Evolutionary conservation across 1,284 basidiomycete species (phyloP).

Genomic region (Melampsora larici-populina): DNA sequence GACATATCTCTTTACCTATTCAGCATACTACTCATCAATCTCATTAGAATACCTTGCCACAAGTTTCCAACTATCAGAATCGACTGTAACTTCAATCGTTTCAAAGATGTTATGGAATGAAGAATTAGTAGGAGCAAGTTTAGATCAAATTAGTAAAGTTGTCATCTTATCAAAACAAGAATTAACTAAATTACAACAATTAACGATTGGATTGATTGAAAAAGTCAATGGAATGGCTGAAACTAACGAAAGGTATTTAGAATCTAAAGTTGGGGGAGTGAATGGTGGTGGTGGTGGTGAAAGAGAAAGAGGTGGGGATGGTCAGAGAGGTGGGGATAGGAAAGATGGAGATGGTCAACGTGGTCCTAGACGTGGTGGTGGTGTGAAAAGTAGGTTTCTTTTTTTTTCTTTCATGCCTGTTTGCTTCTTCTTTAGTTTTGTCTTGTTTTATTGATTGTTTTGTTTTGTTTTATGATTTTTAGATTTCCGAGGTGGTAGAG

Average conservation of each 20-base stretch:
- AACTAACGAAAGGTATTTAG: conserved; percentile 90
- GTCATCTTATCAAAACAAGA: conserved; percentile 87
- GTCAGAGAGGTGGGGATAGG: conserved; percentile 12
- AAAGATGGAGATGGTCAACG: conserved; percentile 35
- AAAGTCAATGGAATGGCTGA: conserved; percentile 84
- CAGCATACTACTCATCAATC: conserved; percentile 86
- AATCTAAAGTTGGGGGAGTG: conserved; percentile 69
- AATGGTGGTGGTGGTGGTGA: conserved; percentile 9
- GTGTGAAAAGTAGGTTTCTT: conserved; percentile 30
- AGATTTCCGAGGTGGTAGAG: conserved; percentile 41
- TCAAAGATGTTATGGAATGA: conserved; percentile 99
- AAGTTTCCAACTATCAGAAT: conserved; percentile 78
- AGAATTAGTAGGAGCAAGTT: conserved; percentile 77
- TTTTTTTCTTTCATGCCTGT: not conserved
- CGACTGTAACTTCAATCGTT: conserved; percentile 82
- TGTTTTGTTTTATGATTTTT: not conserved
- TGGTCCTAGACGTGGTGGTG: conserved; percentile 33
- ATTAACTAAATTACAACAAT: conserved; percentile 79
- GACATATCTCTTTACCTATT: conserved; percentile 98
- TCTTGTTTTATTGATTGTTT: not conserved
- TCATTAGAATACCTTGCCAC: conserved; percentile 79
- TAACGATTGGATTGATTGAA: conserved; percentile 82
- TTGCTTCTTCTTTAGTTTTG: not conserved
- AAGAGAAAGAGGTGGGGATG: not conserved
- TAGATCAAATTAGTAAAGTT: conserved; percentile 82